Evolutionary conservation across 2,329 filamentous ascomycete genomes (phyloP).

Genomic region (Trichoderma afroharzianum): DNA sequence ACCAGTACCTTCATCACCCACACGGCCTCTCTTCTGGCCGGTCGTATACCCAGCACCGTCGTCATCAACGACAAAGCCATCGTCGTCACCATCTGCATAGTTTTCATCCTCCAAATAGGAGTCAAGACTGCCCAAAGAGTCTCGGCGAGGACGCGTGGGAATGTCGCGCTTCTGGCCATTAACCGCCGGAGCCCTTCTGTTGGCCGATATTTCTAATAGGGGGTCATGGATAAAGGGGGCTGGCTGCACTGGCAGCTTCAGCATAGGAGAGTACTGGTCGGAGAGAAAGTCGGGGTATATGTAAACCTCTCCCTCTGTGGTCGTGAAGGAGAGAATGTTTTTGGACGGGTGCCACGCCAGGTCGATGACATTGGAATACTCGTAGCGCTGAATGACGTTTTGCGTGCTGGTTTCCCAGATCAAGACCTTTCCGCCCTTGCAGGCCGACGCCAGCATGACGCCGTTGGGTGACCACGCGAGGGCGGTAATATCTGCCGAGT

Average conservation of each 20-base stretch:
- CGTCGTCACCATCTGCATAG: constrained; percentile 46
- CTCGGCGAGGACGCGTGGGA: constrained; percentile 52
- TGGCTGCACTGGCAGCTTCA: constrained; percentile 62
- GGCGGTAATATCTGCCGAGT: constrained; percentile 80
- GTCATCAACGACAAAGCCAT: constrained; percentile 91
- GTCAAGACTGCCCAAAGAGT: constrained; percentile 74
- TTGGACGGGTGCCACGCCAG: constrained; percentile 87
- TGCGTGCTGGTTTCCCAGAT: constrained; percentile 92
- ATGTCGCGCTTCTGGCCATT: constrained; percentile 53
- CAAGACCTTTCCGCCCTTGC: constrained; percentile 64
- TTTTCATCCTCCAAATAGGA: constrained; percentile 67
- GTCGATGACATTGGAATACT: constrained; percentile 80
- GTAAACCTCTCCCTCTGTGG: constrained; percentile 86
- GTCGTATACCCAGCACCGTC: constrained; percentile 86
- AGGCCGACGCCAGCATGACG: constrained; percentile 72
- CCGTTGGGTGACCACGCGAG: constrained; percentile 94
- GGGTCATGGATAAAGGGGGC: constrained; percentile 86
- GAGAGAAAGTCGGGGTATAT: constrained; percentile 73
- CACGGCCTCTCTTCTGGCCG: constrained; percentile 47
- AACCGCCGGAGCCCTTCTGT: constrained; percentile 49
- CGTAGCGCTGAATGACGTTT: constrained; percentile 70
- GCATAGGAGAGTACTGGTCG: constrained; percentile 52
- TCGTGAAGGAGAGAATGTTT: constrained; percentile 89
- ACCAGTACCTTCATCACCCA: constrained; percentile 52
- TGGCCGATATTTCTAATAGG: constrained; percentile 64